Evolutionary conservation across 23 red algal genomes (phyloP), one percentile per base, ranked within the genome.

Genomic region (Pyropia yezoensis): DNA sequence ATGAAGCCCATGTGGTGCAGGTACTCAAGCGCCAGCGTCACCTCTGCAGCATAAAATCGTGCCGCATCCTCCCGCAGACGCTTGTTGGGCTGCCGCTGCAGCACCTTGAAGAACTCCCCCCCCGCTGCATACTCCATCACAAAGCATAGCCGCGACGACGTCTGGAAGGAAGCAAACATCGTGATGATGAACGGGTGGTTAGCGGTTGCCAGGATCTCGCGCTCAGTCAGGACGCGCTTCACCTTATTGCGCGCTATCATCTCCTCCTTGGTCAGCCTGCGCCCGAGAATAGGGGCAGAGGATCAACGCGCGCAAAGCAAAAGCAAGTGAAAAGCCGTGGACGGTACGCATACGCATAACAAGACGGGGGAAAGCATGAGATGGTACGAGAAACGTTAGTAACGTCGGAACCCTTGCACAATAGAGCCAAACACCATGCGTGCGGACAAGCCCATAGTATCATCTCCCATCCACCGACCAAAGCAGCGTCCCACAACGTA

Each of bases 81-180:
- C 47, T 75, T 56, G 70, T 80, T 80, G 27, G 79, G 88, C 30
- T 93, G 88, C 18, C 61, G 70, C 71, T 93, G 79, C 24, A 93
- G 74, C 29, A 93, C 65, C 52, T 57, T 61, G 78, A 93, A 93
- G 52, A 93, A 93, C 61, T 93, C 88, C 12, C 79, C 88, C 6
- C 88, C 88, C 3, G 78, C 78, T 34, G 68, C 73, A 52, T 93
- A 93, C 39, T 93, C 88, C 76, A 85, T 93, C 55, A 93, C 75
- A 67, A 93, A 93, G 47, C 67, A 85, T 19, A 93, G 72, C n/a
- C 76, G 58, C 52, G 75, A 64, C 23, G 67, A 53, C n/a, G 88
- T 93, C 76, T 93, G 88, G 60, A 93, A 93, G n/a, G 78, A 85
- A 21, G 88, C 88, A 70, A 75, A 92, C 79, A 92, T 83, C 32